phyloP scores from a whole-genome alignment of 495 filamentous ascomycete genomes.

The Aspergillus ellipticus region DNA sequence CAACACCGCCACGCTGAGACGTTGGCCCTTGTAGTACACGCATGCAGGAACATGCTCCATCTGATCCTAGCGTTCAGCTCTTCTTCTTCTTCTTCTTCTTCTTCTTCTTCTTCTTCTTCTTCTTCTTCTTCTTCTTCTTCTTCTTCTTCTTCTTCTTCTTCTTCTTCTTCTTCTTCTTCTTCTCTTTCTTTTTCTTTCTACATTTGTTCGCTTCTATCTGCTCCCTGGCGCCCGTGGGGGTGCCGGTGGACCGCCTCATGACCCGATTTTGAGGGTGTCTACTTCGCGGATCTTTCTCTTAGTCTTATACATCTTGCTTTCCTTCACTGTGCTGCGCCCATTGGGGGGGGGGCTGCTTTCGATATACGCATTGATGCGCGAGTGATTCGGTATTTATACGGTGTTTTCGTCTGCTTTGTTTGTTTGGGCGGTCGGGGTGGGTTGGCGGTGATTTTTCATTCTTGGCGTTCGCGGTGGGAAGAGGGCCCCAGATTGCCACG shows the following conservation, averaged over 20 bases:
- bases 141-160: too few relatives aligned
- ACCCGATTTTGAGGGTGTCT: too few relatives aligned
- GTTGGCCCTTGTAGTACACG: constrained; percentile 1
- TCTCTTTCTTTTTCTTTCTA: constrained; percentile 9
- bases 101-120: too few relatives aligned
- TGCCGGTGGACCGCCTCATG: too few relatives aligned
- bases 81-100: background rate
- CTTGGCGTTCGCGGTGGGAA: constrained; percentile 26
- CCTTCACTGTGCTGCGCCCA: background rate
- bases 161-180: background rate
- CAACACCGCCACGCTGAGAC: constrained; percentile 29
- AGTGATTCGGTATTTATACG: constrained; percentile 1
- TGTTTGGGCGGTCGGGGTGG: background rate
- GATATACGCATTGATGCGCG: constrained; percentile 5
- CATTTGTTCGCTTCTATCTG: constrained; percentile 6
- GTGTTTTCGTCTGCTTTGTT: background rate
- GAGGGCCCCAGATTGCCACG: constrained; percentile 35
- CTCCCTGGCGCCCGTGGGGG: constrained; percentile 1
- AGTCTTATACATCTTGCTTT: background rate
- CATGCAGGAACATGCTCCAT: constrained; percentile 18
- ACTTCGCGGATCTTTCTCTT: constrained; percentile 7
- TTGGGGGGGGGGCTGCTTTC: background rate
- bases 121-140: too few relatives aligned
- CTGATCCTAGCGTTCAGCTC: background rate
- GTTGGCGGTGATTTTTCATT: background rate